A percentile compares a stretch with the other conserved stretches of the same genome.
Evolutionary conservation across 345 rosid species (phyloP).

Genomic region (Cardamine chenopodiifolia): DNA sequence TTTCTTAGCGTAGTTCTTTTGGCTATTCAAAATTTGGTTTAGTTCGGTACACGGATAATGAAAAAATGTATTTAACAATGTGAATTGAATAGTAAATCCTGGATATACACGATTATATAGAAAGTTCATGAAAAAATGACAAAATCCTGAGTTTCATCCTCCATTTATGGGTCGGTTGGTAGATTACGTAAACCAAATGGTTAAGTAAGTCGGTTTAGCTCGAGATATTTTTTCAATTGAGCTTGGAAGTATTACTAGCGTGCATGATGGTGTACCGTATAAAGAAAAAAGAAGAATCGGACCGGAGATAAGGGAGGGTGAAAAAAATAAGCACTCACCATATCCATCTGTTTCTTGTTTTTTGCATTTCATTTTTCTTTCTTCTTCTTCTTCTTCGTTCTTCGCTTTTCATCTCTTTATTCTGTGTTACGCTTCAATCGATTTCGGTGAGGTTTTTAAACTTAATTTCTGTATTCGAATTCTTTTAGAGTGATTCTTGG

Average conservation of each 20-base stretch:
- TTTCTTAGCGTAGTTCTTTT: background rate
- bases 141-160: too few relatives aligned
- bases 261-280: conserved; percentile 38
- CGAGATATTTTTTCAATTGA: conserved; percentile 21
- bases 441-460: conserved; percentile 19
- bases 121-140: background rate
- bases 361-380: conserved; percentile 12
- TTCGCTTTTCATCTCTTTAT: conserved; percentile 8
- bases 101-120: background rate
- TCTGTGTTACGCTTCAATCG: conserved; percentile 30
- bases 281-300: conserved; percentile 20
- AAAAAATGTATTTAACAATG: background rate
- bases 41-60: background rate
- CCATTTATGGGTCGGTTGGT: background rate
- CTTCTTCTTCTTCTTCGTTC: conserved; percentile 1
- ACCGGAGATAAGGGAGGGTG: conserved; percentile 40
- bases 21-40: conserved; percentile 3
- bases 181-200: conserved; percentile 16
- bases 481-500: background rate
- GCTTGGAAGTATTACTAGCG: conserved; percentile 24
- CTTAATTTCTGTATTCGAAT: background rate
- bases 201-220: conserved; percentile 28
- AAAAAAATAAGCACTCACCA: conserved; percentile 17
- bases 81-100: background rate
- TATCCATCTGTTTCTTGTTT: conserved; percentile 30